Evolutionary conservation across 306 rosid genomes (phyloP).

Genomic region (Gastrolobium villosum): DNA sequence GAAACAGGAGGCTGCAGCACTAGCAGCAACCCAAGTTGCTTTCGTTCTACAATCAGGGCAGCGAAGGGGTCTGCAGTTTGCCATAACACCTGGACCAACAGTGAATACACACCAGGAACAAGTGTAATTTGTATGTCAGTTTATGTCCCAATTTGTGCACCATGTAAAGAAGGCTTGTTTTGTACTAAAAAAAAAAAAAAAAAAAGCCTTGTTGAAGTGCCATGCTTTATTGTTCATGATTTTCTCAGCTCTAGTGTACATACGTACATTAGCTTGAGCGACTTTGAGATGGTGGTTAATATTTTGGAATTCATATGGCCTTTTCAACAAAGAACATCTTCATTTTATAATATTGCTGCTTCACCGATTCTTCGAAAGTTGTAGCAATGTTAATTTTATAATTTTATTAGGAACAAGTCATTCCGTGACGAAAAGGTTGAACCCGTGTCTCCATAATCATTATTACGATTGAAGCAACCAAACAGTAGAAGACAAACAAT

Average conservation of each 20-base stretch:
- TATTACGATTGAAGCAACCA: background rate
- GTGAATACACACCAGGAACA: slow-evolving; percentile 61
- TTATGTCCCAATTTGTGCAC: slow-evolving; percentile 28
- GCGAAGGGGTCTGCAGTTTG: slow-evolving; percentile 77
- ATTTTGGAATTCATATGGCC: background rate
- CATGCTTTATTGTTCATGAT: slow-evolving; percentile 26
- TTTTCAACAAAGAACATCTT: background rate
- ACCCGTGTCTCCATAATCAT: background rate
- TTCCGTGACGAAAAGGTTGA: background rate
- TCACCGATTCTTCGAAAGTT: slow-evolving; percentile 6
- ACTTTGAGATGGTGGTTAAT: slow-evolving; percentile 25
- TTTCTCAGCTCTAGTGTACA: slow-evolving; percentile 36
- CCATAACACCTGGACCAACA: slow-evolving; percentile 68
- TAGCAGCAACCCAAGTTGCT: slow-evolving; percentile 93
- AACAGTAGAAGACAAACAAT: slow-evolving; percentile 1
- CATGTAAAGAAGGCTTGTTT: slow-evolving; percentile 42
- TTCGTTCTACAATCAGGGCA: slow-evolving; percentile 85
- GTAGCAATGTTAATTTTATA: background rate
- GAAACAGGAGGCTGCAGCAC: slow-evolving; percentile 85
- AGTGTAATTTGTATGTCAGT: slow-evolving; percentile 45
- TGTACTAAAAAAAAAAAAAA: no score
- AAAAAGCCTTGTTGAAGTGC: slow-evolving; percentile 42
- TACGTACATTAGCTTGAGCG: slow-evolving; percentile 30
- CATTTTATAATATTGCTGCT: background rate
- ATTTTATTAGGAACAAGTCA: background rate